phyloP scores from a whole-genome alignment of 2,329 filamentous ascomycete genomes.

The Helminthosporium solani region DNA sequence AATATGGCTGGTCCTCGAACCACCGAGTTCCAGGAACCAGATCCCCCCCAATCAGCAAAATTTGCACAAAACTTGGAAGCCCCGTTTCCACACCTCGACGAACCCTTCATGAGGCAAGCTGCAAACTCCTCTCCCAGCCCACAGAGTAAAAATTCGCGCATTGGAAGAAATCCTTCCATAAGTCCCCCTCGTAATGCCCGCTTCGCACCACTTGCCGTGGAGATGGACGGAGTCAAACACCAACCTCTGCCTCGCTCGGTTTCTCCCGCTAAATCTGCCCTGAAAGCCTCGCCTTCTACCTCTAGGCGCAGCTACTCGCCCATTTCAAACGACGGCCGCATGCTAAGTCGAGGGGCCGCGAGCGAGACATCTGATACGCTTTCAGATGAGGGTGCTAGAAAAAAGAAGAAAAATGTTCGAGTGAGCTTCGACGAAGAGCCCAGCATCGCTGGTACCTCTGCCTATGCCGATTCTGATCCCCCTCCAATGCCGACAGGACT shows the following conservation, averaged over 20 bases:
- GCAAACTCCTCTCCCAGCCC: constrained; percentile 9
- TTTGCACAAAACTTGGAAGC: constrained; percentile 28
- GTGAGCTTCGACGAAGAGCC: constrained; percentile 80
- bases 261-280: constrained; percentile 74
- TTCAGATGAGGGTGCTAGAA: constrained; percentile 45
- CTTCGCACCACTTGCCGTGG: constrained; percentile 61
- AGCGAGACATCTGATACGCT: constrained; percentile 60
- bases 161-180: constrained; percentile 43
- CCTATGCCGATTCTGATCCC: constrained; percentile 23
- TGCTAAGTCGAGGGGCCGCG: constrained; percentile 42
- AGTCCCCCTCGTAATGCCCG: constrained; percentile 69
- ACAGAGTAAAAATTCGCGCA: constrained; percentile 22
- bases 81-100: constrained; percentile 24
- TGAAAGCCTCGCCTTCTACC: constrained; percentile 65
- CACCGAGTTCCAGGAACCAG: neutral
- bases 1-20: neutral
- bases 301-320: constrained; percentile 46
- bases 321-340: constrained; percentile 55
- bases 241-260: constrained; percentile 69
- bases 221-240: constrained; percentile 60
- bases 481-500: constrained; percentile 24
- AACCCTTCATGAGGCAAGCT: constrained; percentile 10
- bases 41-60: constrained; percentile 20
- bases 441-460: constrained; percentile 53
- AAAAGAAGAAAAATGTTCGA: constrained; percentile 62